Evolutionary conservation across 108 stramenopile genomes (phyloP).

Genomic region (Chaetoceros muelleri): DNA sequence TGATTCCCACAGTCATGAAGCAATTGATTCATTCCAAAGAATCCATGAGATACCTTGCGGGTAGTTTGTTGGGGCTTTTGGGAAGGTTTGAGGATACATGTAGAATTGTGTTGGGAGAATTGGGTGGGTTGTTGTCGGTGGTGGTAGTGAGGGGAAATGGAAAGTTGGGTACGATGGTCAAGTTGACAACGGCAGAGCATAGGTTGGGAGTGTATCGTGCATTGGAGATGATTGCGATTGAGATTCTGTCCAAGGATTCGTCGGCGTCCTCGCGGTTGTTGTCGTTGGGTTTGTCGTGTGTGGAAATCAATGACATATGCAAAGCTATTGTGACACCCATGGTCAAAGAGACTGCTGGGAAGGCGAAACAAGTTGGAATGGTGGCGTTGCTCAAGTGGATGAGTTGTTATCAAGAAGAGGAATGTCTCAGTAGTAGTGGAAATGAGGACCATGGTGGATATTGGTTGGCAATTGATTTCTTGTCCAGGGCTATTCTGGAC

Average conservation of each 20-base stretch:
- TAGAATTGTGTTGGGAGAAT: background rate
- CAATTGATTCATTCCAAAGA: conserved; percentile 6
- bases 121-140: background rate
- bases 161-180: background rate
- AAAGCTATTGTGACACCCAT: conserved; percentile 23
- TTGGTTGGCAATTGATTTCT: conserved; percentile 32
- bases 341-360: conserved; percentile 35
- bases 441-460: conserved; percentile 32
- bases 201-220: conserved; percentile 27
- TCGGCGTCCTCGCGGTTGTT: conserved; percentile 7
- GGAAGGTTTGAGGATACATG: background rate
- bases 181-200: conserved; percentile 23
- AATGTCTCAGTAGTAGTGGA: conserved; percentile 1
- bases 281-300: too few relatives aligned
- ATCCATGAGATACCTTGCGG: background rate
- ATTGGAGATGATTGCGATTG: conserved; percentile 19
- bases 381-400: conserved; percentile 51
- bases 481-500: conserved; percentile 31
- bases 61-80: background rate
- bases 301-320: too few relatives aligned
- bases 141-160: too few relatives aligned
- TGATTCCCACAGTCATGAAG: background rate
- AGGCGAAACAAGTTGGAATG: conserved; percentile 27
- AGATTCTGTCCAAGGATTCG: conserved; percentile 11
- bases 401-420: conserved; percentile 20